Base-by-base conservation (phyloP, 768 basidiomycete species). In the Tricholoma saponaceum region DNA sequence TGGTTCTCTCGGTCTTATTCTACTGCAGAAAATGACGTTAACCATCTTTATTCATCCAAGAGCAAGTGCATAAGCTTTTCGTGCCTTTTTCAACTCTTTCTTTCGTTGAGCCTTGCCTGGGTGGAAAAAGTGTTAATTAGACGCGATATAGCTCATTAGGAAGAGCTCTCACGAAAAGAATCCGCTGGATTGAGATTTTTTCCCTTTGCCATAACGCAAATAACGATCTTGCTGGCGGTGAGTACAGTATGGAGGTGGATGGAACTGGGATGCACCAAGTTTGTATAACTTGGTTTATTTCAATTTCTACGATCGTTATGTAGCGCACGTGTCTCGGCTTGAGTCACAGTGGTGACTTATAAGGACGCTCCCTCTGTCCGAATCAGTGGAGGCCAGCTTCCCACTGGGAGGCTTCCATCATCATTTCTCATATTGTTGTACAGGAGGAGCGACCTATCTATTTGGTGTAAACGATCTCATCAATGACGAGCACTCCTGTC, bases 181-280 rank as follows among this genome's bases (percentile, higher is more conserved):
- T 99, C 96, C n/a, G 91, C 96, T 23, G 96, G 96, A 69, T 99
- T 99, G 58, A 86, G 69, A 57, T 79, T 85, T 69, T 95, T 96
- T 6, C 47, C 47, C 73, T 95, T 96, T 12, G 83, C 86, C 93
- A 95, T 94, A 32, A 32, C 3, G 30, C 30, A 32, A 32, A 6
- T 6, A 32, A 8, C 30, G 30, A 32, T n/a, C n/a, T n/a, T n/a
- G n/a, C n/a, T n/a, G n/a, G n/a, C n/a, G n/a, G n/a, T n/a, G n/a
- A n/a, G n/a, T n/a, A n/a, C n/a, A n/a, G n/a, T n/a, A n/a, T n/a
- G n/a, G n/a, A n/a, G n/a, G n/a, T n/a, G n/a, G n/a, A n/a, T n/a
- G n/a, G n/a, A n/a, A n/a, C n/a, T n/a, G n/a, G n/a, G n/a, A n/a
- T n/a, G n/a, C n/a, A n/a, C n/a, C n/a, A n/a, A n/a, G n/a, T n/a